phyloP scores from a whole-genome alignment of 2,329 filamentous ascomycete genomes.

The Epicoccum nigrum region DNA sequence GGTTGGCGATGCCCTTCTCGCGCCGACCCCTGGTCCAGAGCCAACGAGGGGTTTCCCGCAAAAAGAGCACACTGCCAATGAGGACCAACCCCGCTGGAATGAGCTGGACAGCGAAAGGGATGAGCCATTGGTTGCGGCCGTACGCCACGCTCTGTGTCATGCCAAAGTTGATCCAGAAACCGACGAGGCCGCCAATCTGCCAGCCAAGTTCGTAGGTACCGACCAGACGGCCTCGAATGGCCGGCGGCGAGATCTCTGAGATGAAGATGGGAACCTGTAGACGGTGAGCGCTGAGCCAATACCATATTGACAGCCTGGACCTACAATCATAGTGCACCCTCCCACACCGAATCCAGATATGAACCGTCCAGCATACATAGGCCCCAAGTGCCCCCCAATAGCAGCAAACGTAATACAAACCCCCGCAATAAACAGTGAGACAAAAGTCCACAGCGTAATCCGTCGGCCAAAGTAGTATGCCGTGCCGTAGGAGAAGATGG shows the following conservation, averaged over 20 bases:
- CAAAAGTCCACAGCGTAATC: slow-evolving; percentile 57
- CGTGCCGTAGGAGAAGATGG: slow-evolving; percentile 61
- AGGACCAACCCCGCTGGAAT: slow-evolving; percentile 68
- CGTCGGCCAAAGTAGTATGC: slow-evolving; percentile 72
- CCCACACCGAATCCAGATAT: slow-evolving; percentile 64
- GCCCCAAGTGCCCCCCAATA: slow-evolving; percentile 55
- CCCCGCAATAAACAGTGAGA: slow-evolving; percentile 68
- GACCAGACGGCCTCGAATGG: slow-evolving; percentile 64
- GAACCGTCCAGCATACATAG: slow-evolving; percentile 63
- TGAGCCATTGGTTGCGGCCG: slow-evolving; percentile 54
- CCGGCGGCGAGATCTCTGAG: slow-evolving; percentile 63
- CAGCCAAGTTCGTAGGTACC: slow-evolving; percentile 57
- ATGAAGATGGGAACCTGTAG: slow-evolving; percentile 67
- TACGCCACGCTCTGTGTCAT: slow-evolving; percentile 52
- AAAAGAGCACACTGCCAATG: slow-evolving; percentile 49
- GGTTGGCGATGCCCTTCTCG: slow-evolving; percentile 50
- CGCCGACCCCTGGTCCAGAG: slow-evolving; percentile 50
- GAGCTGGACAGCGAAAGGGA: slow-evolving; percentile 66
- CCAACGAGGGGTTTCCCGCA: slow-evolving; percentile 54
- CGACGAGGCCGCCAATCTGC: slow-evolving; percentile 50
- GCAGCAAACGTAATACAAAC: slow-evolving; percentile 72
- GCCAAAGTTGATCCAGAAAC: slow-evolving; percentile 57
- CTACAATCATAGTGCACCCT: slow-evolving; percentile 44
- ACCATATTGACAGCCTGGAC: slow-evolving; percentile 32
- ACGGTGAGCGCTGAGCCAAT: not conserved